Evolutionary conservation across 2,329 filamentous ascomycete genomes (phyloP).

Genomic region (Bipolaris victoriae): DNA sequence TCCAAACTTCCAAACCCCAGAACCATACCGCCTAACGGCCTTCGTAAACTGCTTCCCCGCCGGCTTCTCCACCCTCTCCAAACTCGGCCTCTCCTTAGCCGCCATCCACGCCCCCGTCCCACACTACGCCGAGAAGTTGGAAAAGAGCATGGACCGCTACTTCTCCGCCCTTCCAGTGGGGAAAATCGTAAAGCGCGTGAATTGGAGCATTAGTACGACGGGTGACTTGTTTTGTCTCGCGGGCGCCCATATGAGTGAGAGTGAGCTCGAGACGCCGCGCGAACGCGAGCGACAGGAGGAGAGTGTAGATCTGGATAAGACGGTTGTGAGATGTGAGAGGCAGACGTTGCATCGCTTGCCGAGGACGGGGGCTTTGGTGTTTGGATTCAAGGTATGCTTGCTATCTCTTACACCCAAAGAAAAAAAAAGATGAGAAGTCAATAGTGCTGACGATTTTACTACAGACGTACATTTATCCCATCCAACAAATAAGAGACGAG

Average conservation of each 20-base stretch:
- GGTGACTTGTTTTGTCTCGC: constrained; percentile 49
- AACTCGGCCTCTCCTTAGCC: constrained; percentile 59
- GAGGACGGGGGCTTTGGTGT: constrained; percentile 60
- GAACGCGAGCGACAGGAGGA: constrained; percentile 32
- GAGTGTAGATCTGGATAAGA: constrained; percentile 52
- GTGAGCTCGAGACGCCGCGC: constrained; percentile 24
- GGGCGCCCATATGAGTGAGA: constrained; percentile 54
- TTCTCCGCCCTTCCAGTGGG: constrained; percentile 62
- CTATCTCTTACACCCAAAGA: background rate
- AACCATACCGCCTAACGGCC: constrained; percentile 61
- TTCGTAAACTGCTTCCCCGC: constrained; percentile 64
- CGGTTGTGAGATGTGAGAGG: constrained; percentile 61
- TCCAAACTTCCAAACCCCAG: constrained; percentile 35
- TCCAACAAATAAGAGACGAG: constrained; percentile 62
- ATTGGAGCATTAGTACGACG: constrained; percentile 59
- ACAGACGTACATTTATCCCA: constrained; percentile 64
- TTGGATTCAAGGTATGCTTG: constrained; percentile 59
- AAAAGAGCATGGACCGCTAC: constrained; percentile 67
- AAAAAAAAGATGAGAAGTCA: too few relatives aligned
- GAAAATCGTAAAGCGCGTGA: constrained; percentile 61
- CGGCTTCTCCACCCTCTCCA: constrained; percentile 63
- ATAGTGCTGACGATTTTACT: too few relatives aligned
- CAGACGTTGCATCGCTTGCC: constrained; percentile 68
- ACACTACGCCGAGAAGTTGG: constrained; percentile 62
- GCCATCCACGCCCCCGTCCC: constrained; percentile 66